A percentile compares a stretch with the other conserved stretches of the same genome.
phyloP scores from a whole-genome alignment of 2,329 filamentous ascomycete genomes.

The Drechslera avenae region DNA sequence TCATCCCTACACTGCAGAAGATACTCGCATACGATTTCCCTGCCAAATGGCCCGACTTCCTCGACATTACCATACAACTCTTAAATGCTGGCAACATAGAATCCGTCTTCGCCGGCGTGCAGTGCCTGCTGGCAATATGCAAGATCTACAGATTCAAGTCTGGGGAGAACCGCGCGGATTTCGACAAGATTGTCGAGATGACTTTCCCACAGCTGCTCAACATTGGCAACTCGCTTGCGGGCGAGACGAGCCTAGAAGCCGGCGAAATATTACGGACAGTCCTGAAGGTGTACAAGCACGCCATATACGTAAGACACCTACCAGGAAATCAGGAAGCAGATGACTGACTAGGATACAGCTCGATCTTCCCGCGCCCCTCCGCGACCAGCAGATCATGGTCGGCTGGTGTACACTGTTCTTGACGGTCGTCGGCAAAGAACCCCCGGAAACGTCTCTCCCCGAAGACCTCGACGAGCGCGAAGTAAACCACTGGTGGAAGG shows the following conservation, averaged over 20 bases:
- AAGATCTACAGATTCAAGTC: constrained; percentile 94
- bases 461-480: constrained; percentile 86
- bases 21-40: constrained; percentile 97
- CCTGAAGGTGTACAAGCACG: constrained; percentile 97
- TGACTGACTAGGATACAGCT: constrained; percentile 63
- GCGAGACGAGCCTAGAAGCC: constrained; percentile 90
- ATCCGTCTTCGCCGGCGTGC: constrained; percentile 89
- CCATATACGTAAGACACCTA: constrained; percentile 76
- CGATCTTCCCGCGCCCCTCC: constrained; percentile 79
- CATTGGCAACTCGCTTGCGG: constrained; percentile 86
- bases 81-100: constrained; percentile 83
- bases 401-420: constrained; percentile 97
- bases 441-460: constrained; percentile 76
- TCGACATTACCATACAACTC: constrained; percentile 88
- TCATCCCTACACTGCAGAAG: constrained; percentile 92
- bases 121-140: constrained; percentile 93
- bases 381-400: constrained; percentile 81
- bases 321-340: constrained; percentile 12
- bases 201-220: constrained; percentile 86
- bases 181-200: constrained; percentile 90
- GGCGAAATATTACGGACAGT: constrained; percentile 96
- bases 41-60: constrained; percentile 89
- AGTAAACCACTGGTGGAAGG: constrained; percentile 98
- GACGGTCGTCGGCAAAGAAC: constrained; percentile 82
- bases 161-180: constrained; percentile 79